phyloP scores from a whole-genome alignment of 108 stramenopile species.

The Conticribra guillardii region DNA sequence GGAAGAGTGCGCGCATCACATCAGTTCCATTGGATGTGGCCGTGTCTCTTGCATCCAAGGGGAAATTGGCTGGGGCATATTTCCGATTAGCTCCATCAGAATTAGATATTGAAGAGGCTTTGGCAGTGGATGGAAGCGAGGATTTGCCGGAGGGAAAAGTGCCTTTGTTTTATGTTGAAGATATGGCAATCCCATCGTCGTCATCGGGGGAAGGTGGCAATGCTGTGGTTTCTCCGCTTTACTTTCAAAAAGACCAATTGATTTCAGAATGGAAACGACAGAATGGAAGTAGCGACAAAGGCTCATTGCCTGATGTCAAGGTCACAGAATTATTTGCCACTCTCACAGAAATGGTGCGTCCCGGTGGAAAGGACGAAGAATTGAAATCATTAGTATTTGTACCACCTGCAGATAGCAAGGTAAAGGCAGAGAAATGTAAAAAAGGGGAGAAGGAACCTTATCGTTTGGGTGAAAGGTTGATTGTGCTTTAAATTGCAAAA shows the following conservation, averaged over 20 bases:
- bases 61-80: constrained; percentile 58
- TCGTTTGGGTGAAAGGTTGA: constrained; percentile 63
- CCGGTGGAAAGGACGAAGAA: constrained; percentile 61
- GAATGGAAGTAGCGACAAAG: constrained; percentile 27
- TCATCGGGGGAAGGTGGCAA: constrained; percentile 13
- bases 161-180: constrained; percentile 79
- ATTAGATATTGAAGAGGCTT: constrained; percentile 72
- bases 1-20: constrained; percentile 71
- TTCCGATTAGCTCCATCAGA: constrained; percentile 72
- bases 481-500: constrained; percentile 73
- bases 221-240: constrained; percentile 51
- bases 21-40: constrained; percentile 82
- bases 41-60: constrained; percentile 64
- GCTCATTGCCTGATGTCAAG: constrained; percentile 41
- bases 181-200: constrained; percentile 52
- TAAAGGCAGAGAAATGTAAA: constrained; percentile 54
- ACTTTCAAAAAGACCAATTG: constrained; percentile 72
- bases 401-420: constrained; percentile 65
- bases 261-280: constrained; percentile 56
- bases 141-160: constrained; percentile 86
- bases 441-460: constrained; percentile 75
- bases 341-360: constrained; percentile 59
- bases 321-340: constrained; percentile 80
- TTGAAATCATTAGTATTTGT: constrained; percentile 61
- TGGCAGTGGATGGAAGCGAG: constrained; percentile 52